phyloP scores from a whole-genome alignment of 2,329 filamentous ascomycete genomes.

The Lojkania enalia region DNA sequence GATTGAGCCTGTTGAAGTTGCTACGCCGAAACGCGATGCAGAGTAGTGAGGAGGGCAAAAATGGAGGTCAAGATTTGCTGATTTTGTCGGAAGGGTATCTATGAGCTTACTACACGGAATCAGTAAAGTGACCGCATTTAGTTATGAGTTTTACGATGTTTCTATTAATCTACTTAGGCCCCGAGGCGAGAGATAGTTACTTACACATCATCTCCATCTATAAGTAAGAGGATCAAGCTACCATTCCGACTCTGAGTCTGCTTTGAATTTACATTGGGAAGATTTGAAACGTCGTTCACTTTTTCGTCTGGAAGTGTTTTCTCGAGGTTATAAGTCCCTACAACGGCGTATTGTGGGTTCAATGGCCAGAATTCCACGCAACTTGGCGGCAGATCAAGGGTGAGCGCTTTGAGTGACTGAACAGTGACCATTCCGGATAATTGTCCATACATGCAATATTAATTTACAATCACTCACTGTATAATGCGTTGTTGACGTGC shows the following conservation, averaged over 20 bases:
- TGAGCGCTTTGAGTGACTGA: conserved; percentile 53
- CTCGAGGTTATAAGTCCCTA: conserved; percentile 84
- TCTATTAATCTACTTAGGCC: not conserved
- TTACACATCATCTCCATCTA: conserved; percentile 61
- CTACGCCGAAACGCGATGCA: conserved; percentile 66
- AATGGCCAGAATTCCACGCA: conserved; percentile 74
- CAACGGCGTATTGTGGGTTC: conserved; percentile 67
- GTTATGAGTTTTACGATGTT: conserved; percentile 9
- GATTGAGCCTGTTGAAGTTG: conserved; percentile 75
- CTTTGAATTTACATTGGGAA: too few relatives aligned
- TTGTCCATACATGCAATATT: too few relatives aligned
- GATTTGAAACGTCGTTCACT: too few relatives aligned
- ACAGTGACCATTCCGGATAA: conserved; percentile 38
- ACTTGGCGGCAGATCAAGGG: conserved; percentile 70
- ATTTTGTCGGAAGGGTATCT: conserved; percentile 65
- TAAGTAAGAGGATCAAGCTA: conserved; percentile 68
- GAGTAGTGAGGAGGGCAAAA: conserved; percentile 61
- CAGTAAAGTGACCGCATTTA: too few relatives aligned
- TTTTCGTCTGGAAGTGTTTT: conserved; percentile 29
- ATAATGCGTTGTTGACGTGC: too few relatives aligned
- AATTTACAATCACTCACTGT: too few relatives aligned
- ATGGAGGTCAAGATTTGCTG: conserved; percentile 81
- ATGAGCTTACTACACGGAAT: conserved; percentile 47
- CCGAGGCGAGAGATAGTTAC: conserved; percentile 30
- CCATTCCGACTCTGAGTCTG: conserved; percentile 69